A percentile compares a stretch with the other conserved stretches of the same genome.
Evolutionary conservation across 805 yeast species (phyloP).

Genomic region (Barnettozyma sucrosica): DNA sequence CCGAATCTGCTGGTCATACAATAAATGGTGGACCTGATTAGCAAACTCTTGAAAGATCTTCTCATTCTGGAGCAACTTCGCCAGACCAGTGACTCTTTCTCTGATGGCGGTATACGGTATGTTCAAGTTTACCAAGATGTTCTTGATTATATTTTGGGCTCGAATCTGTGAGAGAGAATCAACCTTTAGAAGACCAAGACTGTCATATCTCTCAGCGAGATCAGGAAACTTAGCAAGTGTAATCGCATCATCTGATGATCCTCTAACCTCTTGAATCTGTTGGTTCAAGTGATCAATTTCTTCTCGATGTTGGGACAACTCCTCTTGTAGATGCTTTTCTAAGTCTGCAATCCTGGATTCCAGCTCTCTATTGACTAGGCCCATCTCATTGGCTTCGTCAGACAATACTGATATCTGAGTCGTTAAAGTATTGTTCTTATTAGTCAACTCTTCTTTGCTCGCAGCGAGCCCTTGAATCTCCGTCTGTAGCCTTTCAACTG

Average conservation of each 20-base stretch:
- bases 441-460: not conserved
- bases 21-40: slow-evolving; percentile 26
- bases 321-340: not conserved
- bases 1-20: slow-evolving; percentile 28
- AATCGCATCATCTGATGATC: slow-evolving; percentile 22
- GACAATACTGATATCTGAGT: not conserved
- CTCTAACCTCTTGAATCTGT: slow-evolving; percentile 13
- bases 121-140: slow-evolving; percentile 27
- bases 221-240: slow-evolving; percentile 25
- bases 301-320: slow-evolving; percentile 6
- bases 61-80: slow-evolving; percentile 24
- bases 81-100: slow-evolving; percentile 25
- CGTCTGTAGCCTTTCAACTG: not conserved
- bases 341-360: not conserved
- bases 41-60: slow-evolving; percentile 28
- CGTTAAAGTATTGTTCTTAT: not conserved
- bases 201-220: slow-evolving; percentile 18
- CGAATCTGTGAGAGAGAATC: slow-evolving; percentile 26
- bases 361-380: not conserved
- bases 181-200: slow-evolving; percentile 24
- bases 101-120: slow-evolving; percentile 28
- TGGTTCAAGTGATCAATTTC: not conserved
- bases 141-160: slow-evolving; percentile 32
- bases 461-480: not conserved
- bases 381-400: not conserved